Evolutionary conservation across 805 yeast genomes (phyloP), one percentile per base, ranked within the genome.

Genomic region (Wickerhamiella azyma): DNA sequence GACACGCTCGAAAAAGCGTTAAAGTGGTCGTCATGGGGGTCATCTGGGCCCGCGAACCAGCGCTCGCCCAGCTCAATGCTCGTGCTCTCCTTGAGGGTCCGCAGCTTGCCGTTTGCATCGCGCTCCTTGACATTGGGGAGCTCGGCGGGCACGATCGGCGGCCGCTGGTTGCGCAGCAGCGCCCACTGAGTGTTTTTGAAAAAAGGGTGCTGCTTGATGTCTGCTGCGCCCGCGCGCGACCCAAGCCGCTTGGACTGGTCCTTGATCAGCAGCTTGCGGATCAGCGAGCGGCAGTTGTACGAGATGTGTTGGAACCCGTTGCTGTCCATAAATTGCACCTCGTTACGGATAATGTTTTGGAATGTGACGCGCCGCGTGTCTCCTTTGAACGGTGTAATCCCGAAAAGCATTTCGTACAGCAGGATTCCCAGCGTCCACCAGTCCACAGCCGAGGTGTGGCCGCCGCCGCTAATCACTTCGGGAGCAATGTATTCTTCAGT

Each of bases 371-470:
- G 86, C 37, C 97, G 72, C 53, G 80, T 85, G 30, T 76, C 69
- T 6, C 98, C 98, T 65, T 92, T 92, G 66, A 89, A 92, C 1
- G 99, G 99, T 0, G 98, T 92, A 8, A 85, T 82, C 1, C 97
- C 97, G 62, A 77, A 88, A 18, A 92, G 66, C 98, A 92, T 92
- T 60, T 92, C 99, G 63, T 77, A 94, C 19, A 86, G 68, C 56
- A 92, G 71, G 17, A 92, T 86, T 3, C 99, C 99, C 53, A 92
- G 67, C 0, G 98, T 92, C 99, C 99, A 92, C 98, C 98, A 92
- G 63, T 92, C 99, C 14, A 92, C 98, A 0, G 97, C 96, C 7
- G 89, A 81, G 1, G 97, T 89, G 57, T 92, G 99, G 1, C 98
- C 98, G 55, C 88, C 84, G 1, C 97, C 97, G 61, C 92, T 70